Evolutionary conservation across 306 rosid genomes (phyloP).

Genomic region (Myrica gale): DNA sequence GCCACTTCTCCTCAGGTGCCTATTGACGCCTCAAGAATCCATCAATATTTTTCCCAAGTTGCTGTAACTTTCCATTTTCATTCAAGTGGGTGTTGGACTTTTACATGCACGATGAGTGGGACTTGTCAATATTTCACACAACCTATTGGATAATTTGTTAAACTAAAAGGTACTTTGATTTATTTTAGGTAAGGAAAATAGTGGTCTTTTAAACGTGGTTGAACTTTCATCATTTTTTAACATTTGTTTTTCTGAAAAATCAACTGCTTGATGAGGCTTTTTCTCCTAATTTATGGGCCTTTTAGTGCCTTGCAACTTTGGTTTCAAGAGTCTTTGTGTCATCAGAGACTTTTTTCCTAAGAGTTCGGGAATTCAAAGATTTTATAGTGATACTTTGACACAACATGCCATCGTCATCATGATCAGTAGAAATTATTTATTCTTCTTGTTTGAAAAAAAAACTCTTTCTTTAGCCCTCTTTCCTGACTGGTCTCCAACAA

Average conservation of each 20-base stretch:
- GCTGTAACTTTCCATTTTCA: neutral
- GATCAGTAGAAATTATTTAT: no score
- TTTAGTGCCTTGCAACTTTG: no score
- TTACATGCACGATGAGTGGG: neutral
- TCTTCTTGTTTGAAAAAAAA: no score
- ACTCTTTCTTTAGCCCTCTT: neutral
- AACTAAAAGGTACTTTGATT: no score
- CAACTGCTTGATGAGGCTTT: no score
- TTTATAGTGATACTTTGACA: neutral
- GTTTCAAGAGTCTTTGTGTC: neutral
- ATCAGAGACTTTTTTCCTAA: neutral
- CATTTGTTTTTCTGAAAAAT: no score
- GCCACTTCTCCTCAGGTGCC: neutral
- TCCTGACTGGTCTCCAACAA: no score
- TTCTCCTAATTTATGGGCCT: no score
- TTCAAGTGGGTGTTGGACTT: neutral
- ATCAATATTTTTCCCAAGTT: neutral
- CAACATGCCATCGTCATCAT: neutral
- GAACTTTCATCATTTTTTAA: no score
- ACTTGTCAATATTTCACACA: neutral
- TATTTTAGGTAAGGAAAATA: neutral
- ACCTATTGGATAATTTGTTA: neutral
- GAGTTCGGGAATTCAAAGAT: neutral
- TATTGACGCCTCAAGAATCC: no score
- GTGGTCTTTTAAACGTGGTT: neutral